Evolutionary conservation across 768 basidiomycete species (phyloP).

Genomic region (Auriculariales sp.): DNA sequence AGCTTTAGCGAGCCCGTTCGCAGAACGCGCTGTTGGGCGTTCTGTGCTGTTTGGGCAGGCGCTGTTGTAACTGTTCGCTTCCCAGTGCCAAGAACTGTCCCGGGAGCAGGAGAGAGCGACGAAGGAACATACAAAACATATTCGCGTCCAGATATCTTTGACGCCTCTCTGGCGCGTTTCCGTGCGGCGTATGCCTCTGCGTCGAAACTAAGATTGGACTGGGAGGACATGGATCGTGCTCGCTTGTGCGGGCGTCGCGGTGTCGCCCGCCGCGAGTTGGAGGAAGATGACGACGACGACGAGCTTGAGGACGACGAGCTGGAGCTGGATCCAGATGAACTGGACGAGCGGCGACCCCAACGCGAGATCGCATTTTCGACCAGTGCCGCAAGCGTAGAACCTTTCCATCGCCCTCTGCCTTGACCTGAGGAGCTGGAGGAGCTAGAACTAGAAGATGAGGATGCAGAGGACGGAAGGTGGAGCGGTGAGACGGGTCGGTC

Average conservation of each 20-base stretch:
- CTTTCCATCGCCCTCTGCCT: slow-evolving; percentile 22
- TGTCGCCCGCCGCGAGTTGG: slow-evolving; percentile 6
- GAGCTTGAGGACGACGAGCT: slow-evolving; percentile 14
- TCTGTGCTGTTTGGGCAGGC: slow-evolving; percentile 4
- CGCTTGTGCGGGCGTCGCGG: slow-evolving; percentile 4
- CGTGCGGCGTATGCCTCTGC: slow-evolving; percentile 22
- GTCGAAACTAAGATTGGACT: slow-evolving; percentile 9
- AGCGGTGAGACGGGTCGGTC: slow-evolving; percentile 6
- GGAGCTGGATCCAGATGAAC: slow-evolving; percentile 26
- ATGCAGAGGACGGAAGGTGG: slow-evolving; percentile 12
- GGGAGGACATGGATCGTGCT: slow-evolving; percentile 6
- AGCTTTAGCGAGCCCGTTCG: slow-evolving; percentile 32
- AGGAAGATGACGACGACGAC: slow-evolving; percentile 16
- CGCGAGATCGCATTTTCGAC: slow-evolving; percentile 57
- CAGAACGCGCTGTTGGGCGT: slow-evolving; percentile 17
- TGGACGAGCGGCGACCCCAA: slow-evolving; percentile 44
- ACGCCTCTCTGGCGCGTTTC: slow-evolving; percentile 29
- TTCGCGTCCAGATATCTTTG: slow-evolving; percentile 23
- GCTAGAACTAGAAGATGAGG: slow-evolving; percentile 13
- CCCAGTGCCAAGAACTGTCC: neutral
- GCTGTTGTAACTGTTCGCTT: neutral
- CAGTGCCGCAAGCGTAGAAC: slow-evolving; percentile 36
- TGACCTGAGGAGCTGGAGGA: slow-evolving; percentile 24
- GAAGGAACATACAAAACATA: slow-evolving; percentile 23
- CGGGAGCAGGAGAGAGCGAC: neutral